Base-by-base conservation (phyloP, 805 yeast genomes). In the Pichia exigua region DNA sequence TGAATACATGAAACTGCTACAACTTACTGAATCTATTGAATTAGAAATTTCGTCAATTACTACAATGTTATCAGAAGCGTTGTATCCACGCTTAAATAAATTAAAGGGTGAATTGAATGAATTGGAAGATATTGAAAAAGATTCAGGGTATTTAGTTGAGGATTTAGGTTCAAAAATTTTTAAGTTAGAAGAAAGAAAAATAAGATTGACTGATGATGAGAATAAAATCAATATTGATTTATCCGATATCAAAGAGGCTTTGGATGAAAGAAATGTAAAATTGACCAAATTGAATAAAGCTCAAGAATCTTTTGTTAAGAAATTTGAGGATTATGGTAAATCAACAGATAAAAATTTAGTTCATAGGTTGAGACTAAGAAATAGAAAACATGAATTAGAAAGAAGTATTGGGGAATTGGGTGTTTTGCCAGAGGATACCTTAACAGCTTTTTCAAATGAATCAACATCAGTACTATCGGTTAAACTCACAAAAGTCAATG, bases 381-480 rank as follows among this genome's bases (percentile, higher is more conserved):
- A 74, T 43, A 76, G 96, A 56, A 76, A 87, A 53, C 87, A 85
- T 46, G 95, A 87, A 57, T 66, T 87, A 24, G 83, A 82, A 56
- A 78, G 76, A 53, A 86, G 80, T 61, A 83, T 90, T 30, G 75
- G 91, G 54, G 95, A 87, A 42, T 69, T 91, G 42, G 97, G 97
- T n/a, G 87, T 86, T 4, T 71, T 92, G 18, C 92, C 97, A 0
- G 97, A 90, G 60, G 90, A 87, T 49, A 90, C 94, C 0, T 82
- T 87, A 57, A 74, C 73, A 15, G 62, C 68, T 1, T 79, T 73
- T 59, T 75, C 73, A 38, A 64, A 68, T 38, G 53, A 50, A 7
- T 42, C 61, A 6, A 79, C 88, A 12, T 81, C 78, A 40, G 73
- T 75, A 8, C 65, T 91, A 32, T 65, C 87, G 46, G 60, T 65